These are phyloP conservation scores for Fonsecaea pedrosoi DNA, from an alignment of 2,329 filamentous ascomycete species.

Conservation along the genomic window DNA sequence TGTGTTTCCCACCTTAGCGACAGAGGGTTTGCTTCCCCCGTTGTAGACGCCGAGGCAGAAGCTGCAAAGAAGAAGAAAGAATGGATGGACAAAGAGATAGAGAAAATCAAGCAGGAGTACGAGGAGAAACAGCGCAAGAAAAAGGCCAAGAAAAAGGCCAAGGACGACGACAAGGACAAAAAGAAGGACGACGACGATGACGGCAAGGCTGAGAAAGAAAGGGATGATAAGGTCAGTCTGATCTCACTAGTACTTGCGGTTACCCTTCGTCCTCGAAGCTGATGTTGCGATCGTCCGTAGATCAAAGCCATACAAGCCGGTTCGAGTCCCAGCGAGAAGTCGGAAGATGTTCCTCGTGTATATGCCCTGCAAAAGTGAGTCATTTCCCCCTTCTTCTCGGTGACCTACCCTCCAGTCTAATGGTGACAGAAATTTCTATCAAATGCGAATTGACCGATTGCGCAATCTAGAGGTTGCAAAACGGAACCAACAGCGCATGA, in stretches of 20 bases:
- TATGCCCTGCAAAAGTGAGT: slow-evolving; percentile 81
- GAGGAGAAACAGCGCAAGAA: slow-evolving; percentile 78
- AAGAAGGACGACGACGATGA: slow-evolving; percentile 59
- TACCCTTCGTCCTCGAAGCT: neutral
- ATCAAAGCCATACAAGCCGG: slow-evolving; percentile 58
- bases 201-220: slow-evolving; percentile 53
- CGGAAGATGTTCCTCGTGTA: slow-evolving; percentile 74
- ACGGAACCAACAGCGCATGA: slow-evolving; percentile 79
- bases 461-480: slow-evolving; percentile 79
- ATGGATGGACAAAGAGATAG: slow-evolving; percentile 53
- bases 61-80: slow-evolving; percentile 53
- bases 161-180: slow-evolving; percentile 57
- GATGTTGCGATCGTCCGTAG: slow-evolving; percentile 38
- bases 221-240: slow-evolving; percentile 60
- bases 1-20: slow-evolving; percentile 85
- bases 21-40: slow-evolving; percentile 73
- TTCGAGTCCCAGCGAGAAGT: slow-evolving; percentile 42
- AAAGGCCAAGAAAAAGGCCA: slow-evolving; percentile 65
- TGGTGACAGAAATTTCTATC: slow-evolving; percentile 71
- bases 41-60: slow-evolving; percentile 53
- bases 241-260: neutral
- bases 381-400: slow-evolving; percentile 31
- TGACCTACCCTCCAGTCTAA: slow-evolving; percentile 14
- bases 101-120: slow-evolving; percentile 61
- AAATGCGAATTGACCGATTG: slow-evolving; percentile 80